Evolutionary conservation across 1,284 basidiomycete genomes (phyloP).

Genomic region (Cerrena zonata): DNA sequence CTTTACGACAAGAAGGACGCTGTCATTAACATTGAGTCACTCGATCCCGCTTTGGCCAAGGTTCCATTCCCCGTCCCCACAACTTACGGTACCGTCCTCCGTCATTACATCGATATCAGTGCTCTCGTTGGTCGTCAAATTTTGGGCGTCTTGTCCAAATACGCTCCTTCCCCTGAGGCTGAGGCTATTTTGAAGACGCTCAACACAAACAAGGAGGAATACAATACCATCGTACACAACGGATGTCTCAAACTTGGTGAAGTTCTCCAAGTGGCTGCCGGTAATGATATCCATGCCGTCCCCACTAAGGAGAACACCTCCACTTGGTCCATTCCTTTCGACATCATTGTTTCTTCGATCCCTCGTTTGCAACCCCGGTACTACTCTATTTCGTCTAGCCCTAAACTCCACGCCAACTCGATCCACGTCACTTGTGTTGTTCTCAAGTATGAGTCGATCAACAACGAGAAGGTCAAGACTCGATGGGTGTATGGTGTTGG

Average conservation of each 20-base stretch:
- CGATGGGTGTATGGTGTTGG: conserved; percentile 82
- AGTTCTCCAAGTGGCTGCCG: conserved; percentile 82
- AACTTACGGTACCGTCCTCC: conserved; percentile 88
- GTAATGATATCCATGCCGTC: conserved; percentile 57
- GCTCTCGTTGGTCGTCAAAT: conserved; percentile 91
- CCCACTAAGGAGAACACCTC: conserved; percentile 71
- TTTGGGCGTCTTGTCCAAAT: conserved; percentile 81
- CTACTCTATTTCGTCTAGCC: conserved; percentile 97
- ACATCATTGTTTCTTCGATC: conserved; percentile 89
- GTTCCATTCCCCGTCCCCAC: conserved; percentile 98
- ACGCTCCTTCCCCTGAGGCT: conserved; percentile 78
- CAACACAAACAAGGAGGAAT: conserved; percentile 84
- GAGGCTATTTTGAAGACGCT: conserved; percentile 71
- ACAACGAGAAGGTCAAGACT: conserved; percentile 43
- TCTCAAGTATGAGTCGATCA: conserved; percentile 77
- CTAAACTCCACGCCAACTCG: conserved; percentile 81
- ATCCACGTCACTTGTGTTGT: conserved; percentile 96
- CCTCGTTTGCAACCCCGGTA: conserved; percentile 93
- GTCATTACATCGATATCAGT: conserved; percentile 95
- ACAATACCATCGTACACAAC: conserved; percentile 67
- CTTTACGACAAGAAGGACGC: conserved; percentile 73
- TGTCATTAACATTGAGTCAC: conserved; percentile 87
- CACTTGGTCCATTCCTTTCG: conserved; percentile 91
- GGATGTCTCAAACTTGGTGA: conserved; percentile 89
- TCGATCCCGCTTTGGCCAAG: conserved; percentile 96